Evolutionary conservation across 768 basidiomycete species (phyloP).

Genomic region (Collybiopsis luxurians): DNA sequence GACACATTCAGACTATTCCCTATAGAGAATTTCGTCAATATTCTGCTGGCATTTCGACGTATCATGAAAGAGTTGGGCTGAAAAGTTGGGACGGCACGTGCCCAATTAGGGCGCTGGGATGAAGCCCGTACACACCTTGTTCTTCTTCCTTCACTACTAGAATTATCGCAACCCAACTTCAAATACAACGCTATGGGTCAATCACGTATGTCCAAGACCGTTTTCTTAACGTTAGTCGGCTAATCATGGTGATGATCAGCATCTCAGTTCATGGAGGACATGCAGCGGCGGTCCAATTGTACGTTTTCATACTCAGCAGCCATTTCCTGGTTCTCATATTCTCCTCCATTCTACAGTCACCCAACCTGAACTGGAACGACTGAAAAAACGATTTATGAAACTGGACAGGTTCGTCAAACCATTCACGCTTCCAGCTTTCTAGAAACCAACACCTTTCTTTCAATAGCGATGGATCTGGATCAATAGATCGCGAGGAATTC

Average conservation of each 20-base stretch:
- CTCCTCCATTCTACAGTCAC: slow-evolving; percentile 66
- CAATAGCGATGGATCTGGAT: slow-evolving; percentile 88
- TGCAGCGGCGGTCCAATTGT: slow-evolving; percentile 98
- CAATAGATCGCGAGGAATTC: slow-evolving; percentile 98
- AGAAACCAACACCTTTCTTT: neutral
- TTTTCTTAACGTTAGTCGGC: neutral
- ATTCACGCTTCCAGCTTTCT: neutral
- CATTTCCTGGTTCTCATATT: neutral
- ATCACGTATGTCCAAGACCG: slow-evolving; percentile 61
- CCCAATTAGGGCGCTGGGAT: too few species aligned
- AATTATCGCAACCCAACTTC: neutral
- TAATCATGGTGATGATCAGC: slow-evolving; percentile 35
- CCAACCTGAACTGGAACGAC: slow-evolving; percentile 85
- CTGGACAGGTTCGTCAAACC: slow-evolving; percentile 71
- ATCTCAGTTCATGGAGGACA: slow-evolving; percentile 97
- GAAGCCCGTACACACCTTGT: neutral
- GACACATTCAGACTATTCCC: neutral
- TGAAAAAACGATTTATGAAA: slow-evolving; percentile 99
- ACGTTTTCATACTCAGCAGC: slow-evolving; percentile 29
- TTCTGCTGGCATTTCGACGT: neutral
- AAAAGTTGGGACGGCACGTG: too few species aligned
- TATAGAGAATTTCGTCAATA: neutral
- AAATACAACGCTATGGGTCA: slow-evolving; percentile 63
- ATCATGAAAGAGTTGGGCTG: neutral
- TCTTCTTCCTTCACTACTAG: neutral